A percentile compares a stretch with the other conserved stretches of the same genome.
phyloP scores from a whole-genome alignment of 2,329 filamentous ascomycete genomes.

The Rhynchosporium graminicola region DNA sequence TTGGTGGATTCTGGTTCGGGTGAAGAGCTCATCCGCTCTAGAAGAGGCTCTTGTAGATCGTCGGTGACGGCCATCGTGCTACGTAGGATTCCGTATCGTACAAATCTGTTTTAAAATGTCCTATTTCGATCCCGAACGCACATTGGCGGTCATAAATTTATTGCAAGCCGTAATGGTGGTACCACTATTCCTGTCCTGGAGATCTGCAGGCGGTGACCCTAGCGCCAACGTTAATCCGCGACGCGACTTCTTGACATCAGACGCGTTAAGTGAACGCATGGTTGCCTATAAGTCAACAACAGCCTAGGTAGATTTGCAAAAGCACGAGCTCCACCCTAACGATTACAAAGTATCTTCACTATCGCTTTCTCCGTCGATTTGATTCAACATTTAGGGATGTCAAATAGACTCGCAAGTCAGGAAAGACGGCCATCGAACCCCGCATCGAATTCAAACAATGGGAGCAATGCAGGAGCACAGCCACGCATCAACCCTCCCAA shows the following conservation, averaged over 20 bases:
- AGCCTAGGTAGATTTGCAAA: not conserved
- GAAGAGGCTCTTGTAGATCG: constrained; percentile 37
- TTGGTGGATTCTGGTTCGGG: constrained; percentile 24
- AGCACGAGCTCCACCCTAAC: not conserved
- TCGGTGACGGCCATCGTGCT: constrained; percentile 34
- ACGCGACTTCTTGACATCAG: not conserved
- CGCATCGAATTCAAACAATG: not conserved
- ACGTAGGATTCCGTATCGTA: not conserved
- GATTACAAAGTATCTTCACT: not conserved
- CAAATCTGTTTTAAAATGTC: not conserved
- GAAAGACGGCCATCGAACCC: constrained; percentile 10
- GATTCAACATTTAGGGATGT: not conserved
- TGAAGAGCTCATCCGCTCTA: constrained; percentile 32
- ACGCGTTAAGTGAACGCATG: not conserved
- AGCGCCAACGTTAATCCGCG: not conserved
- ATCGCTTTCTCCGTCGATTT: not conserved
- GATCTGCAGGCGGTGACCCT: constrained; percentile 16
- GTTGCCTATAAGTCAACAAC: not conserved
- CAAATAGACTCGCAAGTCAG: constrained; percentile 11
- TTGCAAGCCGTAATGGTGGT: constrained; percentile 6
- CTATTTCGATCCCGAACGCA: too few species aligned
- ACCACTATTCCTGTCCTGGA: not conserved
- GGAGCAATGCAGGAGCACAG: constrained; percentile 18
- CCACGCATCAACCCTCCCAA: constrained; percentile 34
- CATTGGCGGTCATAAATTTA: not conserved